Evolutionary conservation across 805 yeast species (phyloP), one percentile per base, ranked within the genome.

Genomic region (Kodamaea sagamina): DNA sequence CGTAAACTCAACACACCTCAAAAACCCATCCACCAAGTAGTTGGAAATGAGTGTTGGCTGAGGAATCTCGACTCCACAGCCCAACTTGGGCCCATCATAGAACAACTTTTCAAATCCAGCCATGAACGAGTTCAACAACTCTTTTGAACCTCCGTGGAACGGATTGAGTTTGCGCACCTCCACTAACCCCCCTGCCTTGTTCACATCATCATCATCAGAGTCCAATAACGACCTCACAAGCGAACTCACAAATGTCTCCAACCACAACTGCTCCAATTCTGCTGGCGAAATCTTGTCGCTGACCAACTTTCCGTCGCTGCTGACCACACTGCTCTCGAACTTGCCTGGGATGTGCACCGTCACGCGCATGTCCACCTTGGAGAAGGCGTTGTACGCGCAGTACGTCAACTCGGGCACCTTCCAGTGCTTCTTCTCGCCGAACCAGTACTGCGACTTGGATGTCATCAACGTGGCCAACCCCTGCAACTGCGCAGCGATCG

Each of bases 161-260:
- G 97, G 97, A 54, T 89, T 85, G 44, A 88, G 72, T 46, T 84
- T 81, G 51, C 96, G 78, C 28, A 93, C 84, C 58, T 90, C 96
- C 7, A 89, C 95, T 43, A 93, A 55, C 68, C 85, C 67, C 65
- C 83, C 62, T 10, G 61, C 62, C 42, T 67, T 67, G 47, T 69
- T 68, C 32, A 59, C 61, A 43, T 86, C 92, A 35, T 83, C 89
- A 40, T 86, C 89, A 50, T 79, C 87, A 5, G 67, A 61, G 19
- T 79, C 79, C 43, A 89, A 66, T 32, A 93, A 62, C 6, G 90
- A 69, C 54, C 99, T 77, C 17, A 89, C 81, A 49, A 89, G 75
- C 2, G 89, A 83, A 56, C 89, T 73, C 50, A 82, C 71, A 57
- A 74, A 82, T 1, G 88, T 78, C 51, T 68, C 79, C 52, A 52